phyloP scores from a whole-genome alignment of 1,284 basidiomycete genomes.

The Phellopilus nigrolimitatus region DNA sequence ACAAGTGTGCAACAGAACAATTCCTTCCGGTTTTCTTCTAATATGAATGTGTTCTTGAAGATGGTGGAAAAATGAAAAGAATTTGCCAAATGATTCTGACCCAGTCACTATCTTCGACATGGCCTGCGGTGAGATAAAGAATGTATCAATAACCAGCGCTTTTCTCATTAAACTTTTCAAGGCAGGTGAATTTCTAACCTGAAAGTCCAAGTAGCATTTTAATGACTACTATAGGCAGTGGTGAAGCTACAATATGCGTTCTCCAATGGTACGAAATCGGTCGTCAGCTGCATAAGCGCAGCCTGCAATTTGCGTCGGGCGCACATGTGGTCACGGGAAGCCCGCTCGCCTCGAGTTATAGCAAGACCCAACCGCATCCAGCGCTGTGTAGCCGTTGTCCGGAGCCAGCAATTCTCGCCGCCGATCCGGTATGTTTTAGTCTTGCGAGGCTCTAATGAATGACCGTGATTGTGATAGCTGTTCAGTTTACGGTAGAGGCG shows the following conservation, averaged over 20 bases:
- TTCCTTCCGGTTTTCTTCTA: slow-evolving; percentile 15
- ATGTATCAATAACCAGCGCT: background rate
- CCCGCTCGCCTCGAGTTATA: background rate
- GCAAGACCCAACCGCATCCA: background rate
- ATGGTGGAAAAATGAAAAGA: slow-evolving; percentile 39
- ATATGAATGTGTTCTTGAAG: slow-evolving; percentile 30
- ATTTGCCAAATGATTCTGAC: slow-evolving; percentile 20
- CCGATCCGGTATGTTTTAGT: slow-evolving; percentile 3
- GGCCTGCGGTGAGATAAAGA: slow-evolving; percentile 43
- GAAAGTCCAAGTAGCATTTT: background rate
- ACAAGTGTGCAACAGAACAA: no score
- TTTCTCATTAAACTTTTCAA: background rate
- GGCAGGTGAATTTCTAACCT: background rate
- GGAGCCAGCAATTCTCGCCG: background rate
- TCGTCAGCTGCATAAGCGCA: slow-evolving; percentile 30
- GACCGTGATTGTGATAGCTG: background rate
- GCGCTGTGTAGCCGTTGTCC: background rate
- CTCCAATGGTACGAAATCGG: slow-evolving; percentile 6
- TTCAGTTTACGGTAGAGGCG: slow-evolving; percentile 47
- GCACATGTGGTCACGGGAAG: no score
- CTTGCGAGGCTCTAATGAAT: background rate
- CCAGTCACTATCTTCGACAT: slow-evolving; percentile 40
- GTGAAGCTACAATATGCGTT: slow-evolving; percentile 3
- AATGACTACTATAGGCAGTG: background rate
- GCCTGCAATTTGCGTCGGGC: slow-evolving; percentile 35